A percentile compares a stretch with the other conserved stretches of the same genome.
Conservation (phyloP, 306 rosid genomes). For the Vigna hirtella region DNA sequence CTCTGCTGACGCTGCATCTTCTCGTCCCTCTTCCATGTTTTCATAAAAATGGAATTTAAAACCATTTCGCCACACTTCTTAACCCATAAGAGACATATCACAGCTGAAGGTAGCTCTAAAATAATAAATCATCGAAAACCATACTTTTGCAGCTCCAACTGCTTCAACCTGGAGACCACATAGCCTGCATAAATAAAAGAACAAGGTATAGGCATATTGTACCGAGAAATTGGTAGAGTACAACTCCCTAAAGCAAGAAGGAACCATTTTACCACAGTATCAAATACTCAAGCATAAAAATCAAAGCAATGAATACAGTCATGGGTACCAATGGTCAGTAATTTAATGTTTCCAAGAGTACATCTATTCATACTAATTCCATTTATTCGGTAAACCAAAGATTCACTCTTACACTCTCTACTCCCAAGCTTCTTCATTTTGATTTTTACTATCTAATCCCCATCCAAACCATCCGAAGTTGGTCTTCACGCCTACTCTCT, state of each 20-base stretch:
- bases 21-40: constrained; percentile 86
- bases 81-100: constrained; percentile 68
- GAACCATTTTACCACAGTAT: not conserved
- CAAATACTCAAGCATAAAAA: constrained; percentile 21
- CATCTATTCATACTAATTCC: constrained; percentile 10
- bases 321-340: not conserved
- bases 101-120: constrained; percentile 48
- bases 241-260: constrained; percentile 14
- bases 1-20: constrained; percentile 69
- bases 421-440: constrained; percentile 3
- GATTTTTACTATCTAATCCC: constrained; percentile 13
- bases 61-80: constrained; percentile 76
- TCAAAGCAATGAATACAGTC: constrained; percentile 1
- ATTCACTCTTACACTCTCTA: not conserved
- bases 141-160: constrained; percentile 45
- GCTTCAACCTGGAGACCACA: constrained; percentile 73
- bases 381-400: not conserved
- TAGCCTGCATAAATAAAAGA: constrained; percentile 58
- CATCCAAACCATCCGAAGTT: constrained; percentile 28
- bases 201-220: constrained; percentile 24
- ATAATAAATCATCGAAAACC: constrained; percentile 44
- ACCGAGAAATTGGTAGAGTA: not conserved
- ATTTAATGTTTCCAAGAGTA: not conserved
- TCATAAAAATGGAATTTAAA: constrained; percentile 57
- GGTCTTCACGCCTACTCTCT: constrained; percentile 19